Base-by-base conservation (phyloP, 1,284 basidiomycete species). In the Sanghuangporus weigelae region DNA sequence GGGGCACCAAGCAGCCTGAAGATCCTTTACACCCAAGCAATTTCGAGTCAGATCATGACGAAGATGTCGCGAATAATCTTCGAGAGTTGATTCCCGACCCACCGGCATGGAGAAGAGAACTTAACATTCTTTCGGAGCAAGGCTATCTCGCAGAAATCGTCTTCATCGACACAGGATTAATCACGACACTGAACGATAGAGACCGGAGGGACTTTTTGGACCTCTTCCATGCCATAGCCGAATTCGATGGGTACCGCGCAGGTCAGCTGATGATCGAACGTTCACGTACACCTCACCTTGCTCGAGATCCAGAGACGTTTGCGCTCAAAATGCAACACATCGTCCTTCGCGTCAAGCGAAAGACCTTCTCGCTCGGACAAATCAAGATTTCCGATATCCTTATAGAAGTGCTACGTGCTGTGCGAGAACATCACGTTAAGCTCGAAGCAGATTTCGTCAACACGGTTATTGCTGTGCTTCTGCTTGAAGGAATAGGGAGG, bases 391-490 rank as follows among this genome's bases (percentile, higher is more conserved):
- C 92, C 35, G 96, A 99, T 73, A 87, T 99, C 67, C 79, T 98
- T 48, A 90, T 85, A 6, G 90, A 96, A 68, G 96, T 98, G 7
- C 78, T 99, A 51, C 85, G 79, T 69, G 87, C 90, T n/a, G 95
- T 99, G 1, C 79, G 95, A 58, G 82, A 86, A 68, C 96, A 98
- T 74, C 97, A 98, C 73, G 97, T 99, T 69, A 98, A 96, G 81
- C 92, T 99, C 87, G 96, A 99, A 77, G 94, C 90, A 12, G 97
- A 99, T 74, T 99, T 99, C 73, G 89, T 99, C 71, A 98, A 99
- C 74, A 99, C 97, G 0, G 95, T 99, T 58, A 92, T 99, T 66
- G 93, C 92, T 8, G 95, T 98, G 63, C 76, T 99, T 63, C 74
- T 99, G 59, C 78, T 99, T 53, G 97, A 99, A 76, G 97, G 97